Evolutionary conservation across 768 basidiomycete species (phyloP), one percentile per base, ranked within the genome.

Genomic region (Suillus variegatus): DNA sequence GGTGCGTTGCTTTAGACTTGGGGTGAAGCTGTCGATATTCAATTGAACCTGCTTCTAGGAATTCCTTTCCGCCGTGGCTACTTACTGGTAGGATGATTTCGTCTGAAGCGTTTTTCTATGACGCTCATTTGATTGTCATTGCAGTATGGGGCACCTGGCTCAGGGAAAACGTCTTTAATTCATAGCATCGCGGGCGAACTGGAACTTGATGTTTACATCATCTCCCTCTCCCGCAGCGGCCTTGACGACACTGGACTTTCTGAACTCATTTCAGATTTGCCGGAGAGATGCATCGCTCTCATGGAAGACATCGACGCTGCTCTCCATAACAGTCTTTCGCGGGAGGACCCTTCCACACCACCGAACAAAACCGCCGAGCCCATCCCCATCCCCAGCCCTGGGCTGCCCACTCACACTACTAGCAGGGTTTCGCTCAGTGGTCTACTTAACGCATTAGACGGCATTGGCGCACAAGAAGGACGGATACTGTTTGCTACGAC

Each of bases 291-390:
- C 70, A 89, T 94, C 63, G 86, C 88, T 6, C 80, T 94, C 43
- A 92, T 94, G 86, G 92, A 94, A 74, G 93, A 94, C 72, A 89
- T 94, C 63, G 93, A 94, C 68, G 90, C 88, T 3, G 92, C 91
- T 3, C 91, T 93, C 76, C 78, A 78, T 40, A 80, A 78, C 52
- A 77, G 78, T 25, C 68, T 84, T 60, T 78, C 60, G 49, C 80
- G 81, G 46, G 77, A 80, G n/a, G 58, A 62, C 4, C 43, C 67
- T 20, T 4, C 22, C 0, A 18, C 25, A 12, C 4, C 66, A 5
- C 5, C 63, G 12, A 43, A 63, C 1, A 65, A 63, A 44, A 22
- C 20, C 6, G 2, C 20, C 6, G 2, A 65, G 2, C 16, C 60
- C 25, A 40, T 54, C 20, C 43, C 60, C 28, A 40, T 54, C 20